phyloP scores from a whole-genome alignment of 108 stramenopile genomes.

The Cyclotella atomus region DNA sequence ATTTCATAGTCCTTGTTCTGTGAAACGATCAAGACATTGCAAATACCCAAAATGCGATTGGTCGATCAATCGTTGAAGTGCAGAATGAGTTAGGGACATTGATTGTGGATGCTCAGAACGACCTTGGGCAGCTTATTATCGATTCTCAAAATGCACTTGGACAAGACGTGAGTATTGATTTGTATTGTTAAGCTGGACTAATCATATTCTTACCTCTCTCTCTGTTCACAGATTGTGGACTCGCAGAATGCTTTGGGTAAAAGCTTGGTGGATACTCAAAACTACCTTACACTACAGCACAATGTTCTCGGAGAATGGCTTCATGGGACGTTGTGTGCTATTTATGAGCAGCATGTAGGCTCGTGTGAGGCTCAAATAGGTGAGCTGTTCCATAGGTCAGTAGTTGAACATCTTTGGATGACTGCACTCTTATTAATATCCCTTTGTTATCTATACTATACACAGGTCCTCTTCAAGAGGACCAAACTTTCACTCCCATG shows the following conservation, averaged over 20 bases:
- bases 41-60: background rate
- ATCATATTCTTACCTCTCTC: background rate
- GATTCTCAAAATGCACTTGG: slow-evolving; percentile 3
- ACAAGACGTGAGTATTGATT: background rate
- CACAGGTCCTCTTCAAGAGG: background rate
- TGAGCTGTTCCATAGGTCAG: no score
- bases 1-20: background rate
- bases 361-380: background rate
- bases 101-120: background rate
- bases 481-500: background rate
- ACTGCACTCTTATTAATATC: no score
- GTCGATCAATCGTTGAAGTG: background rate
- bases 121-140: background rate
- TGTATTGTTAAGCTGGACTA: background rate
- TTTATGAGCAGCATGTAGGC: background rate
- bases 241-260: no score
- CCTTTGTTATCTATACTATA: no score
- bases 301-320: slow-evolving; percentile 7
- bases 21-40: no score
- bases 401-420: no score
- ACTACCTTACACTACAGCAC: slow-evolving; percentile 4
- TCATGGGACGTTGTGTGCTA: background rate
- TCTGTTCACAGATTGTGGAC: background rate
- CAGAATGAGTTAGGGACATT: background rate
- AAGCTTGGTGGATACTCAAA: background rate